Evolutionary conservation across 805 yeast species (phyloP), one percentile per base, ranked within the genome.

Genomic region (Osmozyma mogii): DNA sequence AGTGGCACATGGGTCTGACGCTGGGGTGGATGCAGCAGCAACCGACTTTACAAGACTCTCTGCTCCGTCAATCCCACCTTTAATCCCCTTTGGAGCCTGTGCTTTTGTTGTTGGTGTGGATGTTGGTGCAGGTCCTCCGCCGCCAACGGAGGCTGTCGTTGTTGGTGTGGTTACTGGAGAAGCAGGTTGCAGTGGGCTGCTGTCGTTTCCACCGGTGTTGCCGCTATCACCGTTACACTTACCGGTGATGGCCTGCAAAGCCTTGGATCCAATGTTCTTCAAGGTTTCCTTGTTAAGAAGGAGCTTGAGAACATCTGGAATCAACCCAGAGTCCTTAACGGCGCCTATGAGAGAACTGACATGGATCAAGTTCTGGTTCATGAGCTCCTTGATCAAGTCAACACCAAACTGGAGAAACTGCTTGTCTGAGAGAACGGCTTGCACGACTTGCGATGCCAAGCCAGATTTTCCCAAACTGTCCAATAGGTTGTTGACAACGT

Each of bases 401-500:
- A 38, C 51, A n/a, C 55, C 66, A 36, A 61, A 62, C 24, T 57
- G 52, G 31, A 58, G 38, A 44, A 58, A 62, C 15, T 38, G 27
- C 15, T 54, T 18, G 42, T 61, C 66, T n/a, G 65, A 57, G 32
- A 61, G 46, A 16, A 61, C 54, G 22, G 62, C 42, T 41, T 50
- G 48, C 30, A 62, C 61, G 9, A 62, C 65, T 15, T 57, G 53
- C 15, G 56, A 35, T 6, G 61, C 67, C 35, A 62, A 57, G n/a
- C 69, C 69, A 10, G 67, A 61, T 18, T 48, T 34, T 15, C 49
- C 61, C 42, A 62, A 52, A n/a, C 65, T 58, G 34, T 62, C 57
- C 41, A 62, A 54, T 29, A 62, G 45, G 28, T 58, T 57, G 18
- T 51, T 50, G 9, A 61, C 50, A 16, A 61, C 45, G 9, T 45